Evolutionary conservation across 2,329 filamentous ascomycete genomes (phyloP).

Genomic region (Calonectria hawksworthii): DNA sequence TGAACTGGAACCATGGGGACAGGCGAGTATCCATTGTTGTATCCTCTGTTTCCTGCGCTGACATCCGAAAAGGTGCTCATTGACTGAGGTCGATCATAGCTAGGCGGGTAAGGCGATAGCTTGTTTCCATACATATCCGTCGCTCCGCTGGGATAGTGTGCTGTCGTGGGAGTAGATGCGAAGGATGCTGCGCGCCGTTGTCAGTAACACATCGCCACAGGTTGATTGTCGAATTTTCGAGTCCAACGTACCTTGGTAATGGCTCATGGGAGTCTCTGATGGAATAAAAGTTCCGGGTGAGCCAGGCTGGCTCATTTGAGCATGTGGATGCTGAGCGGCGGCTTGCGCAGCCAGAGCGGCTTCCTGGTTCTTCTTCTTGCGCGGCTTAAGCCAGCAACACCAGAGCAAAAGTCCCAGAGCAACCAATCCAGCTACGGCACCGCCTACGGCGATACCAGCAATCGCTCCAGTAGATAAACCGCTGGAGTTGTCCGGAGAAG

Average conservation of each 20-base stretch:
- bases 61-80: conserved; percentile 37
- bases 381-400: conserved; percentile 10
- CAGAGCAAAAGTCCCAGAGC: conserved; percentile 14
- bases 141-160: conserved; percentile 34
- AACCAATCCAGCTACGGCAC: not conserved
- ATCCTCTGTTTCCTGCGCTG: conserved; percentile 11
- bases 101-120: conserved; percentile 34
- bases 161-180: conserved; percentile 27
- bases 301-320: conserved; percentile 13
- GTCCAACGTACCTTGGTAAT: conserved; percentile 39
- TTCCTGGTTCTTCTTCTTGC: conserved; percentile 9
- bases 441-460: conserved; percentile 22
- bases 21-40: conserved; percentile 34
- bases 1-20: conserved; percentile 34
- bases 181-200: conserved; percentile 30
- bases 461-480: conserved; percentile 23
- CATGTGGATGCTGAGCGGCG: not conserved
- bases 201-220: conserved; percentile 22
- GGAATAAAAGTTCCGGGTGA: conserved; percentile 27
- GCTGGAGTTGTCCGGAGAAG: not conserved
- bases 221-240: not conserved
- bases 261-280: conserved; percentile 38
- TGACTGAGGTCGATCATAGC: conserved; percentile 33
- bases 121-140: conserved; percentile 39
- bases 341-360: not conserved